Conservation (phyloP, 2,329 filamentous ascomycete species). For the Beauveria asiatica region DNA sequence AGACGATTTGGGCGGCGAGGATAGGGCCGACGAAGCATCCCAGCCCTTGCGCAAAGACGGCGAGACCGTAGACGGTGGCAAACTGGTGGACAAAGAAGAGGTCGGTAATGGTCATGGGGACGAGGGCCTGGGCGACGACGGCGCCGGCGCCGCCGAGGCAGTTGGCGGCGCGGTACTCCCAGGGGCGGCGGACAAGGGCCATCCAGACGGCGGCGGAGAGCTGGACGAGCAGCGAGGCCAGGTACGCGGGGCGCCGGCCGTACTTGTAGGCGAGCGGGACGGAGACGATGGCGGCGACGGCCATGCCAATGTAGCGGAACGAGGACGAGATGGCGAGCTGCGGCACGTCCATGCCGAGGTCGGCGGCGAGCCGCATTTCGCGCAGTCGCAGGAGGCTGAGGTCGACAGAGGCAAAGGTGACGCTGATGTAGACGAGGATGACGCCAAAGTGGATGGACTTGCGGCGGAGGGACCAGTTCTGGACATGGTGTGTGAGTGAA, state of each 20-base stretch:
- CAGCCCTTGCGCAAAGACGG: not conserved
- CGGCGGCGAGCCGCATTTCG: not conserved
- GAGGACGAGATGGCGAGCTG: not conserved
- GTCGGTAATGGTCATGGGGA: conserved; percentile 8
- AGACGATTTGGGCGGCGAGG: not conserved
- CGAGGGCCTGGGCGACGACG: not conserved
- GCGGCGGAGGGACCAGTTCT: conserved; percentile 5
- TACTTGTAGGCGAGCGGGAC: conserved; percentile 1
- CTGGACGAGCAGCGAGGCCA: not conserved
- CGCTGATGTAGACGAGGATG: not conserved
- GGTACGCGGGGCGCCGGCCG: not conserved
- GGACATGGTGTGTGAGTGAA: no score
- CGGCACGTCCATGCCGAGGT: not conserved
- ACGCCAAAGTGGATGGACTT: conserved; percentile 1
- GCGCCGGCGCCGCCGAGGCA: not conserved
- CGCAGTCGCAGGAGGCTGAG: not conserved
- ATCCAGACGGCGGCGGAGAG: not conserved
- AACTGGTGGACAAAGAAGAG: conserved; percentile 8
- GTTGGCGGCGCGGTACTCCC: not conserved
- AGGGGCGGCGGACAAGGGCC: not conserved
- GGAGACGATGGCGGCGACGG: not conserved
- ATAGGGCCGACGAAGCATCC: not conserved
- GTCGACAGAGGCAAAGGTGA: conserved; percentile 1
- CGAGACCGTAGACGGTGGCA: not conserved
- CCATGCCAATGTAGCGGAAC: not conserved